Evolutionary conservation across 2,329 filamentous ascomycete species (phyloP).

Genomic region (Rhinocladiella similis): DNA sequence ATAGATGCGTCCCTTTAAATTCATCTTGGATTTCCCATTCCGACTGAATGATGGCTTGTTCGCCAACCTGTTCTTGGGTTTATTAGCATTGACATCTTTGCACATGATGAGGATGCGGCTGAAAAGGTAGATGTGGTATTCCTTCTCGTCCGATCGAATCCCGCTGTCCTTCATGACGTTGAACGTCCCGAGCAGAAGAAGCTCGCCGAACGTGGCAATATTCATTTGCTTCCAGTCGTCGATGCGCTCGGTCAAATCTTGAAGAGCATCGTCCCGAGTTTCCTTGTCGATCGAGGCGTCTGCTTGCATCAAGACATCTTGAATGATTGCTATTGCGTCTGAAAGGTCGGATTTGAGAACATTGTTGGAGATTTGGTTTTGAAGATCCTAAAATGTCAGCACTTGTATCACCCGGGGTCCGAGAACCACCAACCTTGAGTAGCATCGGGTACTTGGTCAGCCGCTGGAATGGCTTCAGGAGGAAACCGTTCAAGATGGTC

Average conservation of each 20-base stretch:
- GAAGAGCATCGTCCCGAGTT: constrained; percentile 76
- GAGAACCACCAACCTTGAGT: constrained; percentile 63
- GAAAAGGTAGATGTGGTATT: constrained; percentile 98
- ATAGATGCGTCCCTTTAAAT: constrained; percentile 95
- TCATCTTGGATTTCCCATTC: constrained; percentile 73
- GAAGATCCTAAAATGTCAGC: constrained; percentile 63
- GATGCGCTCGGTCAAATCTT: constrained; percentile 77
- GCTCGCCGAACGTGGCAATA: constrained; percentile 85
- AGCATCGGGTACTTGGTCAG: constrained; percentile 92
- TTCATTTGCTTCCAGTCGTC: constrained; percentile 97
- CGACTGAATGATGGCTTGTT: constrained; percentile 69
- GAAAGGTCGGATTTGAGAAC: constrained; percentile 70
- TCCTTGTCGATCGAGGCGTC: constrained; percentile 91
- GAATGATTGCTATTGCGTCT: constrained; percentile 76
- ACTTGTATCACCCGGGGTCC: not conserved
- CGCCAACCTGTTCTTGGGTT: constrained; percentile 67
- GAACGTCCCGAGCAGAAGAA: constrained; percentile 86
- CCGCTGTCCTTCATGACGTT: constrained; percentile 75
- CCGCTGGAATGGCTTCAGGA: constrained; percentile 95
- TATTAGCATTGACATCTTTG: constrained; percentile 88
- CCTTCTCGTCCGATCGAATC: constrained; percentile 28
- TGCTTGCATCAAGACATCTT: constrained; percentile 77
- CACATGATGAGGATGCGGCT: constrained; percentile 93
- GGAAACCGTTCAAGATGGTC: constrained; percentile 84
- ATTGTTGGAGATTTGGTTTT: constrained; percentile 78